Percentiles rank a stretch among this genome's conserved stretches.
phyloP scores from a whole-genome alignment of 305 asterid genomes.

The Fraxinus platypoda region DNA sequence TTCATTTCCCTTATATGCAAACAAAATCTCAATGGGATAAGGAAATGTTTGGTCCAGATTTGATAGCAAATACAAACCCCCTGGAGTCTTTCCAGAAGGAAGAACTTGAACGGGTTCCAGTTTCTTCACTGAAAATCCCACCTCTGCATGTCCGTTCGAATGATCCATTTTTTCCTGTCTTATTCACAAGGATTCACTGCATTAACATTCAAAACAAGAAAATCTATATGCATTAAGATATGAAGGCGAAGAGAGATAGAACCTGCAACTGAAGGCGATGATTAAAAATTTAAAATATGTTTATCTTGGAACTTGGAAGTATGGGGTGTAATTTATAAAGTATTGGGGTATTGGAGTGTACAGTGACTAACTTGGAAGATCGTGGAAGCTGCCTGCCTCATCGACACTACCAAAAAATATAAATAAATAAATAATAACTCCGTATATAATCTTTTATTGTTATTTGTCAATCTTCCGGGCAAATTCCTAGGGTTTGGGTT shows the following conservation, averaged over 20 bases:
- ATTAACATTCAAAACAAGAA: not conserved
- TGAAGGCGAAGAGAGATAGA: not conserved
- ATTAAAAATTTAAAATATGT: not conserved
- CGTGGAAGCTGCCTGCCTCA: not conserved
- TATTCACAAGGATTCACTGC: not conserved
- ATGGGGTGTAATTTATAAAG: not conserved
- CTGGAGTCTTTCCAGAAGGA: not conserved
- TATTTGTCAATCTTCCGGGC: not conserved
- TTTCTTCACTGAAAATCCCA: not conserved
- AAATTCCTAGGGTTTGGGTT: not conserved
- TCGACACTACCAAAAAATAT: not conserved
- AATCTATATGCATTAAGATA: not conserved
- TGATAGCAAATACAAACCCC: constrained; percentile 15
- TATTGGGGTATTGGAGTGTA: no score
- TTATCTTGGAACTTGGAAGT: not conserved
- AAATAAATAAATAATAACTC: no score
- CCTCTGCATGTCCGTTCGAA: not conserved
- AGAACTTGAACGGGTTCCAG: not conserved
- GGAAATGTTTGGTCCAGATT: constrained; percentile 22
- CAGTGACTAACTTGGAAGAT: not conserved
- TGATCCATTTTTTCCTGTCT: not conserved
- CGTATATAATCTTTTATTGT: not conserved
- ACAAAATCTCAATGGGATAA: constrained; percentile 12
- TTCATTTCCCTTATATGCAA: not conserved
- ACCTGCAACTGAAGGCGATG: not conserved